Evolutionary conservation across 352 stramenopile species (phyloP).

Genomic region (Phytopythium montanum): DNA sequence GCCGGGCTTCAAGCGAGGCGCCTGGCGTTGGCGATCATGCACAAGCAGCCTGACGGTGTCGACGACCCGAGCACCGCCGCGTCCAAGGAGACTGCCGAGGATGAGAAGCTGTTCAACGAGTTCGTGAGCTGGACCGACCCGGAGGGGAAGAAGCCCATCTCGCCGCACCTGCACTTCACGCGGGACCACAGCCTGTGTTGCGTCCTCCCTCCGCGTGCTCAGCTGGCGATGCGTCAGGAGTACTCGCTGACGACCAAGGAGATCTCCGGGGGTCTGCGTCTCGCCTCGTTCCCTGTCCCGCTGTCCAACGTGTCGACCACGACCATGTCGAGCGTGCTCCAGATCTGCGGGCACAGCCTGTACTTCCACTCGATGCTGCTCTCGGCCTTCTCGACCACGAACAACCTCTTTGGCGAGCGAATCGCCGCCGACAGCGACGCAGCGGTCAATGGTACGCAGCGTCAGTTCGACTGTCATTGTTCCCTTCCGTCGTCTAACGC

Average conservation of each 20-base stretch:
- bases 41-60: conserved; percentile 25
- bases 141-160: conserved; percentile 63
- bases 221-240: conserved; percentile 71
- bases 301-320: conserved; percentile 52
- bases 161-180: conserved; percentile 69
- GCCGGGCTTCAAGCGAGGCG: conserved; percentile 71
- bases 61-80: conserved; percentile 9
- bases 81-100: conserved; percentile 43
- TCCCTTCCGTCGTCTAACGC: not conserved
- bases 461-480: not conserved
- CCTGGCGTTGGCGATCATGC: conserved; percentile 69
- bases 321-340: conserved; percentile 63
- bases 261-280: conserved; percentile 73
- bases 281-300: conserved; percentile 82
- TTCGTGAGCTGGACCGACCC: conserved; percentile 76
- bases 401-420: conserved; percentile 64
- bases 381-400: conserved; percentile 67
- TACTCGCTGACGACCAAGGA: conserved; percentile 84
- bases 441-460: conserved; percentile 46
- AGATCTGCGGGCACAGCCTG: conserved; percentile 80
- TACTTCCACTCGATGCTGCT: conserved; percentile 84
- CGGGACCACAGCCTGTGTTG: conserved; percentile 68
- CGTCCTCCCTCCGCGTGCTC: conserved; percentile 47
- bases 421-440: conserved; percentile 62
- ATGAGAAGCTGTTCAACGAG: conserved; percentile 82